Conservation (phyloP, 2,329 filamentous ascomycete species). For the Chaetomiaceae sp. region DNA sequence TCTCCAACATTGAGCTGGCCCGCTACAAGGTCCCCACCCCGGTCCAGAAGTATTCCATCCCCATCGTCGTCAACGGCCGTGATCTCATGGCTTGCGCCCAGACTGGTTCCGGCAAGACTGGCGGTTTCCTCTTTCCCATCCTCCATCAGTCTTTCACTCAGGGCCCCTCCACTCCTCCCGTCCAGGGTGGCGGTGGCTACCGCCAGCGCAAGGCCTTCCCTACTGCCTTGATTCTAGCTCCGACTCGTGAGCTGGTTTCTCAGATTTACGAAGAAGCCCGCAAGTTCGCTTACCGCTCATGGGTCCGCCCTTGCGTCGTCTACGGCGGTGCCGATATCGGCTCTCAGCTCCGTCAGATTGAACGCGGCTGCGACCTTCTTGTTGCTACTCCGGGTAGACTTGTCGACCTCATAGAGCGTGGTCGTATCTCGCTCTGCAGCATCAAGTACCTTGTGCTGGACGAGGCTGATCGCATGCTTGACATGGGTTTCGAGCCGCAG, state of each 20-base stretch:
- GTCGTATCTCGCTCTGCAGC: constrained; percentile 93
- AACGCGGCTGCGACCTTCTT: constrained; percentile 92
- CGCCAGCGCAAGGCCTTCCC: constrained; percentile 98
- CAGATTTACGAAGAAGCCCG: constrained; percentile 97
- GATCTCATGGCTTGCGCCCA: constrained; percentile 99
- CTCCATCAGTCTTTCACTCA: constrained; percentile 94
- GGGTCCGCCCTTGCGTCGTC: constrained; percentile 97
- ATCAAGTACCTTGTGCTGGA: constrained; percentile 99
- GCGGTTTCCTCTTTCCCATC: constrained; percentile 98
- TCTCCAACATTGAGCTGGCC: constrained; percentile 88
- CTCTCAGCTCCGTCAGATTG: constrained; percentile 95
- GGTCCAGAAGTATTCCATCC: constrained; percentile 98
- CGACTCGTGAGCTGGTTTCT: constrained; percentile 96
- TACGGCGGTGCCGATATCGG: constrained; percentile 99
- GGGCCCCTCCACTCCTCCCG: constrained; percentile 70
- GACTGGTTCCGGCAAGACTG: constrained; percentile 99
- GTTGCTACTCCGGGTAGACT: constrained; percentile 96
- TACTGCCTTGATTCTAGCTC: constrained; percentile 90
- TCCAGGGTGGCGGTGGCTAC: constrained; percentile 65
- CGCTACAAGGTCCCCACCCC: constrained; percentile 95
- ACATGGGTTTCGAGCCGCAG: constrained; percentile 99
- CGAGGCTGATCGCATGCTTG: constrained; percentile 99
- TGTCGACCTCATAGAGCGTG: constrained; percentile 96
- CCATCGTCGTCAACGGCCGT: constrained; percentile 95
- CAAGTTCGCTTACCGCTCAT: constrained; percentile 98